Base-by-base conservation (phyloP, 495 filamentous ascomycete genomes). In the Delitschia confertaspora region DNA sequence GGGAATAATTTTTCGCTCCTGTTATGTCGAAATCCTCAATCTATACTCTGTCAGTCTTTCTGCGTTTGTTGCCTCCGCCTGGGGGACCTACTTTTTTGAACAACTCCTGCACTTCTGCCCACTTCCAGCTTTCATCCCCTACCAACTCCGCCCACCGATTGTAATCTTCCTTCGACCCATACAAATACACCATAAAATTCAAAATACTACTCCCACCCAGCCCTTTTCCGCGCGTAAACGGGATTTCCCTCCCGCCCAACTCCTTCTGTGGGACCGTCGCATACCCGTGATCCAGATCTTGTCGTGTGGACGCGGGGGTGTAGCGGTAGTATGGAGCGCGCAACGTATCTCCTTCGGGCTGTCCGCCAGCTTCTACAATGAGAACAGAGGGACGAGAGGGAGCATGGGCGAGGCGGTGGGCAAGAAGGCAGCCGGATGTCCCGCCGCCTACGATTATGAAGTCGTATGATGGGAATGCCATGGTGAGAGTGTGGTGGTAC, bases 351-450 rank as follows among this genome's bases (percentile, higher is more conserved):
- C 47, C 47, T 27, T 46, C 38, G 9, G 51, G 46, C 3, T 47
- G 14, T 4, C 23, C 13, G 6, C 51, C 51, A 5, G 45, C 51
- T 43, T 55, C 51, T 16, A 50, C 36, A 21, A 50, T 27, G 13
- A 55, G 42, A 6, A 55, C 47, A 6, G 51, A 55, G 6, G 51
- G 51, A 10, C 42, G 46, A 18, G 46, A 23, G 3, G 27, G 13
- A 19, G 51, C 46, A n/a, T 55, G 27, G 2, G 46, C 29, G 13
- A 55, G 47, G 3, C 35, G 34, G 13, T 50, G 31, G 2, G 51
- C 51, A 9, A 55, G 34, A 4, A 45, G 46, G 34, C 51, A 55
- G 8, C 51, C 51, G 26, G 51, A 47, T 10, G 51, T 55, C n/a
- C 51, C 51, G 6, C 42, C 32, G 14, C 42, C 42, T n/a, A 36